Base-by-base conservation (phyloP, 169 alveolate species). In the Plasmodium reichenowi region DNA sequence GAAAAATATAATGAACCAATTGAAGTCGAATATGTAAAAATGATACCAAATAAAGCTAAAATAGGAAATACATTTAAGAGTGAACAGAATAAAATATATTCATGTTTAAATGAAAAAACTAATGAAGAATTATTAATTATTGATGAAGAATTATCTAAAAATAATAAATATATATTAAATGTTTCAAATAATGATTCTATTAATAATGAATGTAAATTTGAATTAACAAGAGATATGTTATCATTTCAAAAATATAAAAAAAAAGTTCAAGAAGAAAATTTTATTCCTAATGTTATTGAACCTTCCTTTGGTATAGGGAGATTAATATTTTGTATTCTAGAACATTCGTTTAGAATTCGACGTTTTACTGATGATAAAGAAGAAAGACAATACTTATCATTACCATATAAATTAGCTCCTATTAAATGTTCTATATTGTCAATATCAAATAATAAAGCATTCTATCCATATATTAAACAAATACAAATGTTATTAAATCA, bases 241-340 rank as follows among this genome's bases (percentile, higher is more conserved):
- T 88, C 95, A 32, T 93, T 98, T 91, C 98, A 97, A 67, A 92
- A 91, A 52, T 89, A 88, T 74, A 95, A 94, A 66, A 96, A 98
- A 93, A 98, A 94, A 64, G 96, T 97, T 6, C 88, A 93, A 62
- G 99, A 98, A 88, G 99, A 97, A 90, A 96, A 95, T 71, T 98
- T 95, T 90, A 88, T 93, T 20, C 99, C 99, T 2, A 89, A 95
- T 43, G 99, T 98, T 12, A 98, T 98, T 72, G 99, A 98, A 74
- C 99, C 99, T 15, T 97, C 99, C 0, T 98, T 98, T 94, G 99
- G 99, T 38, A 96, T 98, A 56, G 99, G 99, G 5, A 93, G 99
- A 92, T 94, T 98, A 38, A 92, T 98, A 24, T 97, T 96, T 86
- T 96, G 98, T 70, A 95, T 98, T 5, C 92, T 98, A 85, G 99